Evolutionary conservation across 176 grass and related monocot species (phyloP).

Genomic region (Thalia dealbata): DNA sequence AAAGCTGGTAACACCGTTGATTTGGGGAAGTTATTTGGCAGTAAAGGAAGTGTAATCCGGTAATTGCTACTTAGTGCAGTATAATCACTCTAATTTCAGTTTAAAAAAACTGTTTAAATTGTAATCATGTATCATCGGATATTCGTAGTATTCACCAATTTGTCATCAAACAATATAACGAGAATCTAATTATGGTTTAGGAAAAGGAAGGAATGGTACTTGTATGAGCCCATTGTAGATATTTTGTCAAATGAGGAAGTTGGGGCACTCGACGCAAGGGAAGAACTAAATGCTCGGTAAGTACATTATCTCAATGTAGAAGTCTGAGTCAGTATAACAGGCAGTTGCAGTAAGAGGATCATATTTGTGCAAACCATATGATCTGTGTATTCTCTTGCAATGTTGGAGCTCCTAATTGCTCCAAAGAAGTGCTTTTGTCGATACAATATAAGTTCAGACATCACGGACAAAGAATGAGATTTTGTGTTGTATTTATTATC

Average conservation of each 20-base stretch:
- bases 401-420: too few relatives aligned
- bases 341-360: neutral
- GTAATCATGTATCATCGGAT: neutral
- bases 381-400: neutral
- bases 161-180: neutral
- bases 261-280: constrained; percentile 32
- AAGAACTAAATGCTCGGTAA: constrained; percentile 55
- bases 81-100: neutral
- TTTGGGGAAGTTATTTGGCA: constrained; percentile 79
- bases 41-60: constrained; percentile 85
- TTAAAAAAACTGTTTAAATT: neutral
- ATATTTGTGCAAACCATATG: neutral
- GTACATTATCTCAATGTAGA: neutral
- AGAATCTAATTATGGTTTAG: constrained; percentile 21
- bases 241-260: constrained; percentile 52
- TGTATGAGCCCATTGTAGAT: constrained; percentile 73
- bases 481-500: neutral
- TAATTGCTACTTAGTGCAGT: constrained; percentile 2
- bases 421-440: neutral
- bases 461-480: neutral
- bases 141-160: neutral
- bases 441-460: neutral
- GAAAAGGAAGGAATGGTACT: constrained; percentile 92
- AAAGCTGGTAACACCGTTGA: constrained; percentile 76
- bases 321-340: neutral